phyloP scores from a whole-genome alignment of 768 basidiomycete species.

The Myochromella boudieri region DNA sequence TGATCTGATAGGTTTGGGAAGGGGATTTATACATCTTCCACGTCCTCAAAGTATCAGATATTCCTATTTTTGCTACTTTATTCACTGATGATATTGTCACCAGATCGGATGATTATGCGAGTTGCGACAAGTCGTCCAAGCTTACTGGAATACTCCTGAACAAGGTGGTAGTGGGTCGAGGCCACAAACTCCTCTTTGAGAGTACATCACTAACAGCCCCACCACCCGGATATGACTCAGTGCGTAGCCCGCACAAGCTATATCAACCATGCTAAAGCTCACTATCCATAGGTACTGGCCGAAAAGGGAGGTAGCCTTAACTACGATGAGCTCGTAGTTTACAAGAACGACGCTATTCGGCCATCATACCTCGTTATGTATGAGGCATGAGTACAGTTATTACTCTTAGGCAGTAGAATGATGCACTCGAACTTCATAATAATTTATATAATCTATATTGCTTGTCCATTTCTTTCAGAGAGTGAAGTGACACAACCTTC shows the following conservation, averaged over 20 bases:
- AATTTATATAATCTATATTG: too few relatives aligned
- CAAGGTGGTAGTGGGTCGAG: slow-evolving; percentile 72
- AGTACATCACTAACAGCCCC: slow-evolving; percentile 54
- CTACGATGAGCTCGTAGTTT: slow-evolving; percentile 72
- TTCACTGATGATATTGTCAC: neutral
- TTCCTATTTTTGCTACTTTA: neutral
- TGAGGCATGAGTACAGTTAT: too few relatives aligned
- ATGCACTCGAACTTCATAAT: too few relatives aligned
- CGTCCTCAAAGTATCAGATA: slow-evolving; percentile 60
- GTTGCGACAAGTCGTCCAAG: slow-evolving; percentile 51
- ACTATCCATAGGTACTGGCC: slow-evolving; percentile 52
- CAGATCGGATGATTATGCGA: slow-evolving; percentile 71
- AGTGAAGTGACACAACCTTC: too few relatives aligned
- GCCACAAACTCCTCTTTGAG: slow-evolving; percentile 63
- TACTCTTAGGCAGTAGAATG: too few relatives aligned
- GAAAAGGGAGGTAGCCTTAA: slow-evolving; percentile 68
- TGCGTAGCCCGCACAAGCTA: slow-evolving; percentile 29
- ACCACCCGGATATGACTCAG: slow-evolving; percentile 67
- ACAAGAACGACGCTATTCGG: slow-evolving; percentile 68
- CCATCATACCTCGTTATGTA: slow-evolving; percentile 74
- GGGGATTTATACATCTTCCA: slow-evolving; percentile 75
- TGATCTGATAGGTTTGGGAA: slow-evolving; percentile 74
- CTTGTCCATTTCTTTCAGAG: neutral
- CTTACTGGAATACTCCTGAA: slow-evolving; percentile 71
- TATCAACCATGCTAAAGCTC: neutral